Evolutionary conservation across 345 rosid genomes (phyloP), one percentile per base, ranked within the genome.

Genomic region (Gossypium rotundifolium): DNA sequence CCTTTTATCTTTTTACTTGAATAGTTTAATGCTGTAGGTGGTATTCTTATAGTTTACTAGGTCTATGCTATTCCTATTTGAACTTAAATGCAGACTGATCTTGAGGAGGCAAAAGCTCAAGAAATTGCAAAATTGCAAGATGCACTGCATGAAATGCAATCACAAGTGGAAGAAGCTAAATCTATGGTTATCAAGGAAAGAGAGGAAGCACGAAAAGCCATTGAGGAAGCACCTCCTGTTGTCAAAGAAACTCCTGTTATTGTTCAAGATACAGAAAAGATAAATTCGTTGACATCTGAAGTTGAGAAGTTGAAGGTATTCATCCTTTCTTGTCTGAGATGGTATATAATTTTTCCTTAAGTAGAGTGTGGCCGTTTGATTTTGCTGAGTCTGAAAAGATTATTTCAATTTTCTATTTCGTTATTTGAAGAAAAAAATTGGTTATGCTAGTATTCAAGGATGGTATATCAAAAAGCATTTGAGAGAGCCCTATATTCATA

Each of bases 51-150:
- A 25, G 75, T 74, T 75, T 79, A 54, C 23, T 61, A 25, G 75
- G 73, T 17, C 33, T 69, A 73, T 71, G 61, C 46, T 71, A 52
- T 76, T 75, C 53, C 61, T 61, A 40, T 74, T 51, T 55, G 20
- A 25, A 49, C 51, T 54, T 72, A 71, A 82, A 73, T 74, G 70
- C 82, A 95, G 99, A 84, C 87, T 83, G 99, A 93, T 86, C 79
- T 90, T 74, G 99, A 95, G 85, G 99, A 93, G 80, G 90, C 87
- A 80, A 95, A 91, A 66, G 78, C 86, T 80, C 97, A 90, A 81
- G 98, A 93, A 81, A 78, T 85, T 81, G 81, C 84, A 65, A 93
- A 91, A 84, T 75, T 89, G 81, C 94, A 90, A 81, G 96, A 87
- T 33, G 82, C 84, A 42, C 80, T 95, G 87, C 84, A 80, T 72